A percentile compares a stretch with the other conserved stretches of the same genome.
phyloP scores from a whole-genome alignment of 2,329 filamentous ascomycete species.

The Colletotrichum kahawae region DNA sequence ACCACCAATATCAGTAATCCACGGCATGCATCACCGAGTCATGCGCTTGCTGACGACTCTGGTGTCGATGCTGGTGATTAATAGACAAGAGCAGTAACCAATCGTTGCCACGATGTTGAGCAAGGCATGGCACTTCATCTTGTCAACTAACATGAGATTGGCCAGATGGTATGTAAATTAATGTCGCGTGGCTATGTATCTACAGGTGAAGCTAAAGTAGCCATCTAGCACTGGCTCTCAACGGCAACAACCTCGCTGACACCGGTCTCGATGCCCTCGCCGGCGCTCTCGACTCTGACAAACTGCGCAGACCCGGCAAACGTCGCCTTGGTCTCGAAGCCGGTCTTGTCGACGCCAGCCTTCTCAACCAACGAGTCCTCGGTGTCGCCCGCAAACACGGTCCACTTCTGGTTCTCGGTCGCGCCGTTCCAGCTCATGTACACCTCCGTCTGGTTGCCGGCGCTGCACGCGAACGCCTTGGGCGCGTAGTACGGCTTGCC shows the following conservation, averaged over 20 bases:
- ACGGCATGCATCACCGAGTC: not conserved
- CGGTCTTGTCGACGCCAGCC: not conserved
- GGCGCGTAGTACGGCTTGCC: slow-evolving; percentile 41
- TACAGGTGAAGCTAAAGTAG: not conserved
- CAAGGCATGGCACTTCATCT: not conserved
- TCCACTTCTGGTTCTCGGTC: slow-evolving; percentile 37
- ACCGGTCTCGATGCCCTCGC: not conserved
- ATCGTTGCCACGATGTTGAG: not conserved
- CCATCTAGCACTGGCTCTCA: not conserved
- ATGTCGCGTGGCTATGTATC: not conserved
- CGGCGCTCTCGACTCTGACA: not conserved
- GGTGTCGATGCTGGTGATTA: not conserved
- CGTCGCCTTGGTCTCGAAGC: slow-evolving; percentile 4
- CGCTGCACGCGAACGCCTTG: slow-evolving; percentile 1
- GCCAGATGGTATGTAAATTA: not conserved
- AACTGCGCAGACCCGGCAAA: not conserved
- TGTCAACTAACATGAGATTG: not conserved
- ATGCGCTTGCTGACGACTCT: not conserved
- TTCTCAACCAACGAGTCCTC: not conserved
- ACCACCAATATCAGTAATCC: not conserved
- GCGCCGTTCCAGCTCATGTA: slow-evolving; percentile 45
- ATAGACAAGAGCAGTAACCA: not conserved
- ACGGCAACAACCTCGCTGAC: not conserved
- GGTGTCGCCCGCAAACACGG: not conserved
- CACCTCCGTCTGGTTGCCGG: slow-evolving; percentile 6